Evolutionary conservation across 495 filamentous ascomycete genomes (phyloP).

Genomic region (Penicillium macrosclerotiorum): DNA sequence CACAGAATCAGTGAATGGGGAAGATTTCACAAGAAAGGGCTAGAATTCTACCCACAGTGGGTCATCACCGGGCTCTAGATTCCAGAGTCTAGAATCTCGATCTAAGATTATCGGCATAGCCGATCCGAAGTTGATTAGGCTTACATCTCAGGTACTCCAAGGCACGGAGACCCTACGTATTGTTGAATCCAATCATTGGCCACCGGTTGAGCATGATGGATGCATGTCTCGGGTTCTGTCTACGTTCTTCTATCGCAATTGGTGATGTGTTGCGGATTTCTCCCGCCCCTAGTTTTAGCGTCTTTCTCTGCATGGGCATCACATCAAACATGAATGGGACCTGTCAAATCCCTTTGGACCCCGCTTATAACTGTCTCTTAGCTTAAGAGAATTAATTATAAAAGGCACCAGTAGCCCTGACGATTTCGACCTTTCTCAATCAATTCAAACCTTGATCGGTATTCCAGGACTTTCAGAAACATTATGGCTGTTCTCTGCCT

Average conservation of each 20-base stretch:
- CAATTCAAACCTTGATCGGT: neutral
- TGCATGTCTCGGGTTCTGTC: slow-evolving; percentile 6
- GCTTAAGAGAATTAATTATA: neutral
- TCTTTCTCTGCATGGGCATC: neutral
- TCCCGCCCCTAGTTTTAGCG: slow-evolving; percentile 1
- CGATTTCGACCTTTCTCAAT: neutral
- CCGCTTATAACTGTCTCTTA: neutral
- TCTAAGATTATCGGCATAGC: neutral
- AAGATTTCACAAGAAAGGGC: too few relatives aligned
- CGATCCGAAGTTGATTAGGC: neutral
- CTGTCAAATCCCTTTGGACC: neutral
- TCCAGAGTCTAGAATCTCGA: neutral
- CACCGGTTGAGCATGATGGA: neutral
- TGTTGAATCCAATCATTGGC: neutral
- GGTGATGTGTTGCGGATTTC: neutral
- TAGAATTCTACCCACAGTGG: too few relatives aligned
- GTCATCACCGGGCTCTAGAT: too few relatives aligned
- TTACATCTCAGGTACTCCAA: neutral
- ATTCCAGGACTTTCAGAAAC: neutral
- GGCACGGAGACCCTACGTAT: neutral
- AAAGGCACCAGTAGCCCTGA: neutral
- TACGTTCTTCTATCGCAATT: neutral
- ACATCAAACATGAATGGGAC: slow-evolving; percentile 1
- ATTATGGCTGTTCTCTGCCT: neutral
- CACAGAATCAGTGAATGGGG: too few relatives aligned